These are phyloP conservation scores for Penicillium corylophilum DNA, from an alignment of 2,329 filamentous ascomycete genomes.

Conservation along the genomic window DNA sequence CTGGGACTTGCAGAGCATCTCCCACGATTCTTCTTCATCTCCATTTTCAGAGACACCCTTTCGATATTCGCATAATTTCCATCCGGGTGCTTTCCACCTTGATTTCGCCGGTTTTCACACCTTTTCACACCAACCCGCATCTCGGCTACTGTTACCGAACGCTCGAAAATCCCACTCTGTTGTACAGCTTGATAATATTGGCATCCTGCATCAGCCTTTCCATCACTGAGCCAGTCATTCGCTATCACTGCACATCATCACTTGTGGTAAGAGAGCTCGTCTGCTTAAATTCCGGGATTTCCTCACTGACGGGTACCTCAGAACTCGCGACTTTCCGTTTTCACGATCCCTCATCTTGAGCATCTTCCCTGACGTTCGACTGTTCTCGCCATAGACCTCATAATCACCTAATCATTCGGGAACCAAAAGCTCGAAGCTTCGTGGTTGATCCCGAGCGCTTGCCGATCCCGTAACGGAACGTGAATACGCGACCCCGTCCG, in stretches of 20 bases:
- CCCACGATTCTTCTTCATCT: conserved; percentile 17
- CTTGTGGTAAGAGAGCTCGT: conserved; percentile 20
- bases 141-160: not conserved
- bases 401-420: conserved; percentile 35
- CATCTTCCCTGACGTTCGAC: conserved; percentile 9
- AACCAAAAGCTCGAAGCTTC: conserved; percentile 21
- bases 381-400: conserved; percentile 19
- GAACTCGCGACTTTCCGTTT: conserved; percentile 9
- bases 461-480: conserved; percentile 12
- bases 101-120: conserved; percentile 3
- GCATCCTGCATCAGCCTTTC: conserved; percentile 5
- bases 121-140: not conserved
- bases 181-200: conserved; percentile 23
- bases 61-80: conserved; percentile 21
- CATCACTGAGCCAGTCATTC: conserved; percentile 24
- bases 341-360: conserved; percentile 3
- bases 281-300: conserved; percentile 1
- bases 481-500: conserved; percentile 8
- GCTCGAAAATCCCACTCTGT: conserved; percentile 4
- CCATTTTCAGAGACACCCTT: conserved; percentile 2
- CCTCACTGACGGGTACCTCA: conserved; percentile 4
- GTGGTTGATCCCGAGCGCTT: conserved; percentile 30
- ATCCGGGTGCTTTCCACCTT: conserved; percentile 3
- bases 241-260: conserved; percentile 19
- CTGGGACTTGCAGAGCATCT: conserved; percentile 41